phyloP scores from a whole-genome alignment of 495 filamentous ascomycete species.

The Daldinia decipiens region DNA sequence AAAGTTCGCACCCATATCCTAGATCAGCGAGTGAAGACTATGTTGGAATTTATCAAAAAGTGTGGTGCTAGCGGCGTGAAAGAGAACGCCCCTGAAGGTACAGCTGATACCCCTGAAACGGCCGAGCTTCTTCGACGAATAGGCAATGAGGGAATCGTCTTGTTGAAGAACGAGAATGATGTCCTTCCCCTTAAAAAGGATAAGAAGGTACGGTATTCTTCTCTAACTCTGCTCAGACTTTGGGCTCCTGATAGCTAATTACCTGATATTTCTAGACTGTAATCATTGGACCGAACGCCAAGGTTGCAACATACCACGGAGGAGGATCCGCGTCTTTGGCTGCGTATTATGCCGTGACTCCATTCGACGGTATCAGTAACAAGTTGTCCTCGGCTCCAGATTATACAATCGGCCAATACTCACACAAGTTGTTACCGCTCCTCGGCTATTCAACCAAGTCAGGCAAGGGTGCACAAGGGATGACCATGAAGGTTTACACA shows the following conservation, averaged over 20 bases:
- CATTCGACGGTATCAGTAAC: conserved; percentile 71
- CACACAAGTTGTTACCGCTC: conserved; percentile 68
- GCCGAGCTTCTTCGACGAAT: conserved; percentile 66
- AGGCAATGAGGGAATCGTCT: conserved; percentile 74
- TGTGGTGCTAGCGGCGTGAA: conserved; percentile 64
- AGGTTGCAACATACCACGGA: conserved; percentile 72
- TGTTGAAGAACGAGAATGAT: conserved; percentile 76
- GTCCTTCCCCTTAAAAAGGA: conserved; percentile 72
- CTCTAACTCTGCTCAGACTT: background rate
- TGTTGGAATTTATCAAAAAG: conserved; percentile 70
- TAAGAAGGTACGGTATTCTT: conserved; percentile 56
- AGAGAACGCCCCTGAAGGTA: conserved; percentile 58
- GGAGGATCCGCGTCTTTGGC: conserved; percentile 74
- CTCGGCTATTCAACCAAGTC: conserved; percentile 63
- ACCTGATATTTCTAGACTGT: conserved; percentile 53
- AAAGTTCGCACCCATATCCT: conserved; percentile 67
- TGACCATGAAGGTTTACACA: conserved; percentile 69
- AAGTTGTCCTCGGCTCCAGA: conserved; percentile 56
- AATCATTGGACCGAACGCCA: conserved; percentile 75
- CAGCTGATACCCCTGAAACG: conserved; percentile 56
- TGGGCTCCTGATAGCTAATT: conserved; percentile 9
- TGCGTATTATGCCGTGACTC: conserved; percentile 74
- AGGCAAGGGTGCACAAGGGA: conserved; percentile 60
- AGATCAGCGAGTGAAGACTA: conserved; percentile 69
- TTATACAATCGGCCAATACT: conserved; percentile 66